These are phyloP conservation scores for Globisporangium alternatum DNA, from an alignment of 352 stramenopile genomes.

Conservation along the genomic window DNA sequence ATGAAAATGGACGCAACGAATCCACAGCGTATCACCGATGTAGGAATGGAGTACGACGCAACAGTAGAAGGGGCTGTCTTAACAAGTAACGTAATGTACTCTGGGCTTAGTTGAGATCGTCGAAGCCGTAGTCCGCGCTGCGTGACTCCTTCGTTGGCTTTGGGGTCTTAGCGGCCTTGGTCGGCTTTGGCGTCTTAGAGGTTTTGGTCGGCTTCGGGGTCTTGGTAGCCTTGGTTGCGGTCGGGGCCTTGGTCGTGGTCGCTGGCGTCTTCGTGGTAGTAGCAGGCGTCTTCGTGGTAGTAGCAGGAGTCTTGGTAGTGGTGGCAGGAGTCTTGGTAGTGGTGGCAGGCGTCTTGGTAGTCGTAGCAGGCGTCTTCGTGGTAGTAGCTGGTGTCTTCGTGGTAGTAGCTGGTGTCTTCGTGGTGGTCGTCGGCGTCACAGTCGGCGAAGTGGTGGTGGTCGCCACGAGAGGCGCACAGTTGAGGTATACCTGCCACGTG, in stretches of 20 bases:
- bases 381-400: too few species aligned
- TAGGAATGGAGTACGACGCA: too few species aligned
- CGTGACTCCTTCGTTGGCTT: constrained; percentile 2
- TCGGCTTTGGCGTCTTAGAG: background rate
- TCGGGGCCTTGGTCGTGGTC: background rate
- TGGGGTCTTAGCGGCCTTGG: constrained; percentile 3
- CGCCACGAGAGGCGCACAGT: constrained; percentile 12
- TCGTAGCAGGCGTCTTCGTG: too few species aligned
- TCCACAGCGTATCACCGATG: too few species aligned
- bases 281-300: background rate
- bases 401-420: too few species aligned
- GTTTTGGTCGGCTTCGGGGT: background rate
- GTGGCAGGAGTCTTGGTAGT: background rate
- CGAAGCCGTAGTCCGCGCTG: background rate
- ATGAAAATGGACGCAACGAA: too few species aligned
- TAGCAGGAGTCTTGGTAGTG: background rate
- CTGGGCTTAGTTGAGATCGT: background rate
- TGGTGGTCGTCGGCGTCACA: too few species aligned
- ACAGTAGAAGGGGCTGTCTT: too few species aligned
- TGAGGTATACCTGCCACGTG: constrained; percentile 31
- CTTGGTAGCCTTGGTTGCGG: background rate
- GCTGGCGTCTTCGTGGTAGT: background rate
- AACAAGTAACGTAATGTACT: too few species aligned
- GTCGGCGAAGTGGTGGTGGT: too few species aligned
- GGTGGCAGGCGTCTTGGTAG: too few species aligned